Base-by-base conservation (phyloP, 2,329 filamentous ascomycete species). In the Phyllosticta citriasiana region DNA sequence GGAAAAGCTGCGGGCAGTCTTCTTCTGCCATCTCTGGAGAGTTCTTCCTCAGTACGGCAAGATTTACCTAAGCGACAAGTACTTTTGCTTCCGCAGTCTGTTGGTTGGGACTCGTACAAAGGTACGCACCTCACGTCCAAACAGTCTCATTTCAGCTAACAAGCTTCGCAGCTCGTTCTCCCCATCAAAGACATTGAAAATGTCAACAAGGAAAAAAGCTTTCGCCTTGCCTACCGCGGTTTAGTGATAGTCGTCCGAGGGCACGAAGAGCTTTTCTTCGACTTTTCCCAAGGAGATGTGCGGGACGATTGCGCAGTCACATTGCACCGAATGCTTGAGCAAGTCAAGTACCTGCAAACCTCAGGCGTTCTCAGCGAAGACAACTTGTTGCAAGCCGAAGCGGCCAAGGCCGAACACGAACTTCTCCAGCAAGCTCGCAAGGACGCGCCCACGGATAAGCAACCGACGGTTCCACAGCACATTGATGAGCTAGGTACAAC, bases 261-360 rank as follows among this genome's bases (percentile, higher is more conserved):
- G 0, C 91, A 97, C 64, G 94, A 97, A 72, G 94, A 97, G 73
- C 77, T 99, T 0, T 97, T 97, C 73, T 97, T 99, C 69, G 93
- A 99, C 72, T 97, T 97, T 70, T 83, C 84, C 58, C 83, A 86
- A 55, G 79, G 83, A 1, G 91, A 91, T 35, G 81, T 87, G 62
- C 86, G 94, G 60, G 93, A 99, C 69, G 93, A 97, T 72, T 97
- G 92, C 70, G 85, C 88, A 2, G 84, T 96, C 30, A 95, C 88
- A 4, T 74, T 97, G 19, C 80, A 95, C 50, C 87, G 88, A 62
- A 85, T 84, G 59, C 77, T 97, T 1, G 91, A 96, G 66, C 84
- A 84, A 4, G 82, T 84, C 4, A 84, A 85, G 47, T 88, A 85
- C 61, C 78, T 94, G 53, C 80, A 85, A 62, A 88, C 91, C 64